These are phyloP conservation scores for Backusella australiensis DNA, from an alignment of 192 early-diverging fungal genomes.

Conservation along the genomic window DNA sequence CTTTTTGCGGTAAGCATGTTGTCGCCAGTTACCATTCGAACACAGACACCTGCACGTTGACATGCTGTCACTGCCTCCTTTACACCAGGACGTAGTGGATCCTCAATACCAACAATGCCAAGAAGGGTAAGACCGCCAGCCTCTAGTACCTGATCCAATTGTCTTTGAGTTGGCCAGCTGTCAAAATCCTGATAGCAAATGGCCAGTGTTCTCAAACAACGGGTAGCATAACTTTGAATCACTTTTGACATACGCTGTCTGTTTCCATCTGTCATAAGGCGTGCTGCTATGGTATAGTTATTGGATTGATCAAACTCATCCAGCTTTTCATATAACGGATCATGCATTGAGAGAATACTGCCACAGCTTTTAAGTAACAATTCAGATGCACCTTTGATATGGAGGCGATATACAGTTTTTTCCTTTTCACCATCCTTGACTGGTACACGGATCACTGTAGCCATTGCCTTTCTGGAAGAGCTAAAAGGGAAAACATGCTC, in stretches of 20 bases:
- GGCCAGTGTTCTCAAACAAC: constrained; percentile 89
- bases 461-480: constrained; percentile 90
- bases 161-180: constrained; percentile 40
- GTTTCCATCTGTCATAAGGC: constrained; percentile 36
- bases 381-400: constrained; percentile 94
- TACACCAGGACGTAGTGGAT: constrained; percentile 94
- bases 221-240: constrained; percentile 68
- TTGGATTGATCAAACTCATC: constrained; percentile 24
- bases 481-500: constrained; percentile 87
- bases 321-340: constrained; percentile 19
- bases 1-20: constrained; percentile 89
- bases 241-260: constrained; percentile 38
- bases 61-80: constrained; percentile 84
- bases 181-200: constrained; percentile 82
- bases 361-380: constrained; percentile 68
- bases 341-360: constrained; percentile 47
- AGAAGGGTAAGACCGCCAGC: constrained; percentile 65
- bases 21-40: constrained; percentile 99
- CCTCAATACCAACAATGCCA: constrained; percentile 94
- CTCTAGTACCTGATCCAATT: constrained; percentile 45
- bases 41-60: constrained; percentile 90
- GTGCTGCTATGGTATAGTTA: constrained; percentile 16
- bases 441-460: constrained; percentile 67
- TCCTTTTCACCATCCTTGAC: constrained; percentile 30
- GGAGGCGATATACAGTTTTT: constrained; percentile 59